Evolutionary conservation across 371 early-diverging fungal genomes (phyloP), one percentile per base, ranked within the genome.

Genomic region (Lichtheimia ornata): DNA sequence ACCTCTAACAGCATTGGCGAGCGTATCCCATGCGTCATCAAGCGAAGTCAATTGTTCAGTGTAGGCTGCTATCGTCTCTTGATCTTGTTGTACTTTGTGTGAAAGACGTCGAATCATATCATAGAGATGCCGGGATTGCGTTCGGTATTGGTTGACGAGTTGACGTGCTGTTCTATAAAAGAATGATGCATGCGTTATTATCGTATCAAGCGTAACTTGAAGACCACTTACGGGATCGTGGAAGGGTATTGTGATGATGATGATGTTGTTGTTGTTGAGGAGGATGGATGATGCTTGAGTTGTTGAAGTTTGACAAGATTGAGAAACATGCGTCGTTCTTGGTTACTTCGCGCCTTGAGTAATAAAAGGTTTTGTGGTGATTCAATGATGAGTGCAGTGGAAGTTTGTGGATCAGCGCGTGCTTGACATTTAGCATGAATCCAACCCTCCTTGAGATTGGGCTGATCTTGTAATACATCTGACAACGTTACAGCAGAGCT

Each of bases 271-370:
- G n/a, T n/a, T 30, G 30, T 6, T 5, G 35, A 35, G 2, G 35
- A 4, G 6, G 11, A 11, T 9, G 12, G 52, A 52, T 52, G 28
- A 17, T 27, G 6, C 9, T 7, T 17, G 9, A 5, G 20, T n/a
- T 20, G 30, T 35, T 30, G 9, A 9, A 59, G 60, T 11, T 27
- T 43, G 40, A 59, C 60, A 4, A 59, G 52, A 18, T 59, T 59
- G 27, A 59, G 51, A 42, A 59, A 59, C 41, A 59, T 41, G 11
- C 41, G 60, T 17, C 53, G 60, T 27, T 59, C 60, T 12, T 27
- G 28, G 2, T 35, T 4, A 4, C 45, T 44, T 2, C 60, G 52
- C 7, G 60, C 60, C 17, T 14, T 42, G 6, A 59, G 50, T 4
- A 40, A 14, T 14, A 59, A 25, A 7, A 22, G 18, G 18, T 55